Conservation (phyloP, 2,329 filamentous ascomycete species). For the Neonectria coccinea region DNA sequence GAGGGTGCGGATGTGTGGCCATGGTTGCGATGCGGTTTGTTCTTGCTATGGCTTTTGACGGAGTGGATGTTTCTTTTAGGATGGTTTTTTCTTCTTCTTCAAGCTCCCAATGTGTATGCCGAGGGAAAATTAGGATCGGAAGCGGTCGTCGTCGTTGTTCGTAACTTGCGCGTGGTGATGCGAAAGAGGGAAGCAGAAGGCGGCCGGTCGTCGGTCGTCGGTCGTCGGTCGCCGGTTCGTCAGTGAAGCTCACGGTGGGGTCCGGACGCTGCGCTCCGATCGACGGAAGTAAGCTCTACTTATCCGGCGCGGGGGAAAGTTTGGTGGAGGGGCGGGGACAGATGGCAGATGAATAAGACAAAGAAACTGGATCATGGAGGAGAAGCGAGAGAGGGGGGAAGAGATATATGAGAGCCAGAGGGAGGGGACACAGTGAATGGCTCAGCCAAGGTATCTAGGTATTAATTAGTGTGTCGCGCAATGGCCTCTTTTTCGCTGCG, state of each 20-base stretch:
- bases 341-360: too few relatives aligned
- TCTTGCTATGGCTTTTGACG: background rate
- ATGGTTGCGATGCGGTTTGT: conserved; percentile 45
- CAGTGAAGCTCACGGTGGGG: conserved; percentile 6
- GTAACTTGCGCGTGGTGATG: background rate
- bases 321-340: too few relatives aligned
- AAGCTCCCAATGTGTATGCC: too few relatives aligned
- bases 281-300: background rate
- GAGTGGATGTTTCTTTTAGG: too few relatives aligned
- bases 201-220: background rate
- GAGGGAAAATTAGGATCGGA: too few relatives aligned
- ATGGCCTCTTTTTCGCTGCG: background rate
- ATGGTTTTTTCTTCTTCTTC: too few relatives aligned
- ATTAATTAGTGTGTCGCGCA: too few relatives aligned
- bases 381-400: background rate
- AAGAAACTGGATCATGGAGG: background rate
- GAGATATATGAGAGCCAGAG: background rate
- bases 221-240: background rate
- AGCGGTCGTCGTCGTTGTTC: background rate
- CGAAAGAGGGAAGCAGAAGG: background rate
- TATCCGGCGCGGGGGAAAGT: background rate
- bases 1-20: conserved; percentile 40
- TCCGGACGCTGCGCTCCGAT: background rate
- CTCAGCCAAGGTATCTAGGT: too few relatives aligned
- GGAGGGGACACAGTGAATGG: background rate